phyloP scores from a whole-genome alignment of 192 early-diverging fungal genomes.

The Neocallimastix lanati region DNA sequence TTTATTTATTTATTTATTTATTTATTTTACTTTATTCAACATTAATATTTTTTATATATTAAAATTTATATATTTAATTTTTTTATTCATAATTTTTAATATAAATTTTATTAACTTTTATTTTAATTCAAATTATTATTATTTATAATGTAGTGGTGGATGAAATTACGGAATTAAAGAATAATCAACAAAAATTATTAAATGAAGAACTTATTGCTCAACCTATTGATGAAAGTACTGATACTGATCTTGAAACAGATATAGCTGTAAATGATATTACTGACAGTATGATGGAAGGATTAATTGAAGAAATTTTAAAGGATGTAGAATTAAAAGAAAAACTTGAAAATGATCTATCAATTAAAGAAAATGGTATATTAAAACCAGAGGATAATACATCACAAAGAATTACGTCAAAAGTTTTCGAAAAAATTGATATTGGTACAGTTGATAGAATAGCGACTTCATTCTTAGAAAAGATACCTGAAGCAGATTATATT shows the following conservation, averaged over 20 bases:
- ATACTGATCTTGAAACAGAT: neutral
- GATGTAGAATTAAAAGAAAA: neutral
- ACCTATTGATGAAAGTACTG: neutral
- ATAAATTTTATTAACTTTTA: too few species aligned
- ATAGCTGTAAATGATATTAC: neutral
- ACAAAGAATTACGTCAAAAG: neutral
- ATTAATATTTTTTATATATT: too few species aligned
- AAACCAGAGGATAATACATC: neutral
- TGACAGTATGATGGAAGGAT: neutral
- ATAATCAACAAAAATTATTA: neutral
- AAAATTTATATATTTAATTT: too few species aligned
- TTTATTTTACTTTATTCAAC: too few species aligned
- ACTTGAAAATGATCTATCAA: neutral
- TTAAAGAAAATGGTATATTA: neutral
- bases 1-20: too few species aligned
- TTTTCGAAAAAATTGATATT: neutral
- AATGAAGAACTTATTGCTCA: neutral
- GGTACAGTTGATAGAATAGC: neutral
- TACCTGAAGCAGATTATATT: neutral
- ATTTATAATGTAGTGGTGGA: neutral
- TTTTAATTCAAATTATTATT: too few species aligned
- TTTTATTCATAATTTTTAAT: too few species aligned
- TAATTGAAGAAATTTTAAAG: neutral
- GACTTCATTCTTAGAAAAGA: neutral
- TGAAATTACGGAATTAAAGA: neutral